Evolutionary conservation across 1,139 yeast genomes (phyloP), one percentile per base, ranked within the genome.

Genomic region (Sugiyamaella grinbergsii): DNA sequence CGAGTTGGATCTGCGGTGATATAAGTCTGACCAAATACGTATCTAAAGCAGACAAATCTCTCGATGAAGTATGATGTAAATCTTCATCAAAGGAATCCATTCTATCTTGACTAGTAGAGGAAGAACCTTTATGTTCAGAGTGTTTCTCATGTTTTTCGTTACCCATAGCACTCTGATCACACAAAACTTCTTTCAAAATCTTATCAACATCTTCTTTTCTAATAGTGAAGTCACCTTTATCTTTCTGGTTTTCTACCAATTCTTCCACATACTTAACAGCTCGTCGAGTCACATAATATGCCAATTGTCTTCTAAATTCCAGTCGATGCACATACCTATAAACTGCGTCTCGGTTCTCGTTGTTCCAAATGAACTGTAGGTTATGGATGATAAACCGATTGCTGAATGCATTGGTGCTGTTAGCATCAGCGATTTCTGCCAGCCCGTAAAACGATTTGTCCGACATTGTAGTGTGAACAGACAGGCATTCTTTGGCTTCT

Each of bases 1-100:
- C 83, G 19, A 91, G 67, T 64, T 91, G 95, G 47, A 93, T 80
- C 64, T 93, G 98, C 0, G 98, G 98, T 1, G 91, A 79, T 10
- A 88, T 74, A 33, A 91, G 75, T 53, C 87, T 87, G 42, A 91
- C 75, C 56, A 83, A 66, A 61, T 80, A 87, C 47, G 84, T 81
- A 57, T 84, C 88, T 16, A 76, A 76, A 4, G 81, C 71, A n/a
- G 64, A 67, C 52, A 80, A 79, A 44, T 71, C 67, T 5, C 70
- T 69, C 1, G 69, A 61, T 0, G 77, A 68, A 28, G 71, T 67
- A 13, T 15, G 26, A 22, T 78, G 74, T 23, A 87, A 62, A 42
- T 77, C 79, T 18, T 74, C 68, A 51, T 84, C 83, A 62, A 85
- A 82, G 16, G 72, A 67, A 4, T 71, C 71, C 43, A 75, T 64